These are phyloP conservation scores for Colletotrichum higginsianum DNA, from an alignment of 2,329 filamentous ascomycete genomes.

Conservation along the genomic window DNA sequence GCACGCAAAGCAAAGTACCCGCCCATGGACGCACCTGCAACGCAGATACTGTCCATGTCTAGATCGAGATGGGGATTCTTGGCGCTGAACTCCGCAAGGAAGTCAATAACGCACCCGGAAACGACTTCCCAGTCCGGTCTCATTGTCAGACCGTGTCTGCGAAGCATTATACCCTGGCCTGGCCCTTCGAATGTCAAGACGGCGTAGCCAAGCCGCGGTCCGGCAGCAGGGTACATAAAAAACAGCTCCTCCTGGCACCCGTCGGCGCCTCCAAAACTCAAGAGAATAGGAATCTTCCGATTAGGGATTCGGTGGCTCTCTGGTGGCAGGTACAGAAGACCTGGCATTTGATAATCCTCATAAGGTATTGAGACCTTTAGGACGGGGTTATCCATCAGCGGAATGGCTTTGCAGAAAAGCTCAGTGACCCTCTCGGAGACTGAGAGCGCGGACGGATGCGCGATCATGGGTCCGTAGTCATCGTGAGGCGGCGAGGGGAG, in stretches of 20 bases:
- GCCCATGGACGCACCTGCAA: constrained; percentile 59
- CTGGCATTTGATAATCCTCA: constrained; percentile 53
- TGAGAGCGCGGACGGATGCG: constrained; percentile 24
- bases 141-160: constrained; percentile 48
- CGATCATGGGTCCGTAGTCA: not conserved
- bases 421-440: constrained; percentile 48
- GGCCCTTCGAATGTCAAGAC: constrained; percentile 62
- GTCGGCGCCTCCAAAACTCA: constrained; percentile 56
- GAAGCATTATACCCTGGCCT: constrained; percentile 58
- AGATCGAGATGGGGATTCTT: constrained; percentile 49
- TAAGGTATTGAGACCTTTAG: constrained; percentile 56
- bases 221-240: constrained; percentile 49
- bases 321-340: constrained; percentile 54
- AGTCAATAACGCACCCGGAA: constrained; percentile 50
- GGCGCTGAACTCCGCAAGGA: constrained; percentile 43
- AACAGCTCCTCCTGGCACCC: constrained; percentile 59
- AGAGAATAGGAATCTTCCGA: constrained; percentile 52
- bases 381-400: constrained; percentile 49
- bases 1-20: constrained; percentile 63
- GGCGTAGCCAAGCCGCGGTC: constrained; percentile 55
- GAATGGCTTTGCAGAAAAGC: constrained; percentile 48
- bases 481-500: not conserved
- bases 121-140: constrained; percentile 58
- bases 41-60: constrained; percentile 54
- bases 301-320: constrained; percentile 33